Evolutionary conservation across 768 basidiomycete genomes (phyloP), one percentile per base, ranked within the genome.

Genomic region (Galerina marginata): DNA sequence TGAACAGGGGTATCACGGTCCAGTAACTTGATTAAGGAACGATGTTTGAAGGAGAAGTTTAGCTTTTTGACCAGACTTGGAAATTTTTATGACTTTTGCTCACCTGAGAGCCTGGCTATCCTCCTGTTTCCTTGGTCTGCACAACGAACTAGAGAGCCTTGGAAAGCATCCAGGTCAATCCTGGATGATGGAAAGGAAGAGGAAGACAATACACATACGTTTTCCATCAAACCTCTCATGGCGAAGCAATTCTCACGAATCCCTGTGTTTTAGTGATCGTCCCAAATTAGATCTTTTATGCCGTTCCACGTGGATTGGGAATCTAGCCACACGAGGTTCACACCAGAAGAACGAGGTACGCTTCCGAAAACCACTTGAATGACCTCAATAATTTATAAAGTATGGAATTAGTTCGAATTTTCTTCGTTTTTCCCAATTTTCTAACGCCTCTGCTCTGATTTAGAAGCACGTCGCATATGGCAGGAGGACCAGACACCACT

Each of bases 121-220:
- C 9, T 39, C 23, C 36, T 39, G 36, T 11, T 23, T 20, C 36
- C n/a, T 52, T 38, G 37, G 6, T 16, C 50, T 52, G 20, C 50
- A 20, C 4, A 9, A n/a, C 10, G 50, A 20, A 29, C 11, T 11
- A n/a, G 50, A 16, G 25, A 40, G 20, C 16, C 25, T 15, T 40
- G 29, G 50, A 52, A 25, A 51, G 49, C 49, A 33, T 51, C 36
- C 33, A 37, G 33, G 40, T 36, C 38, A 39, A 23, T 39, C 38
- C 50, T 52, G 50, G 58, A 53, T 52, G 58, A 53, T 39, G 50
- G 51, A 54, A 43, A 59, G 50, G 51, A 47, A 59, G 51, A 51
- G 58, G 39, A 51, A 59, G 50, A 37, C 33, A 25, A 26, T 26
- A 40, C 23, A 52, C 43, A 52, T 46, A 45, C 50, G 47, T 36